These are phyloP conservation scores for Medicago ruthenica DNA, from an alignment of 306 rosid species.

Conservation along the genomic window DNA sequence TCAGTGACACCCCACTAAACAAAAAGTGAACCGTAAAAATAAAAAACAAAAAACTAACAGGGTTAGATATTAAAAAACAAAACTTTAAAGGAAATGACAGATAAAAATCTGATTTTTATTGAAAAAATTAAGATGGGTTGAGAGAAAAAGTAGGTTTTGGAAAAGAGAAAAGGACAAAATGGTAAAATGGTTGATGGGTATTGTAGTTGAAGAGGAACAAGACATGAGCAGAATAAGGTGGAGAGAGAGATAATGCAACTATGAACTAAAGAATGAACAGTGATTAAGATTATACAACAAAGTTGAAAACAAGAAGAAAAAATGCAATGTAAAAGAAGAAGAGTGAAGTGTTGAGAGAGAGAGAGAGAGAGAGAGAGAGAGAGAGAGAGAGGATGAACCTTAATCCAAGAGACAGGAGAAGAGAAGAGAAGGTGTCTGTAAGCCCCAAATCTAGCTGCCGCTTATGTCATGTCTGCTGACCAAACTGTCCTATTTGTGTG, in stretches of 20 bases:
- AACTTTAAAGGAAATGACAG: slow-evolving; percentile 52
- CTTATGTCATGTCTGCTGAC: slow-evolving; percentile 48
- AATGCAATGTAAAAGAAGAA: slow-evolving; percentile 43
- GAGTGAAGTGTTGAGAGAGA: slow-evolving; percentile 40
- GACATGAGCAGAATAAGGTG: slow-evolving; percentile 67
- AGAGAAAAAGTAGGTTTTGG: slow-evolving; percentile 38
- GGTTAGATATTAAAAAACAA: slow-evolving; percentile 36
- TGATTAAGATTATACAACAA: background rate
- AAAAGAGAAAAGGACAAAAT: slow-evolving; percentile 48
- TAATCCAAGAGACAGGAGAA: slow-evolving; percentile 9
- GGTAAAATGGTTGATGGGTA: slow-evolving; percentile 74
- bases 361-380: slow-evolving; percentile 4
- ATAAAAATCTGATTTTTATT: slow-evolving; percentile 65
- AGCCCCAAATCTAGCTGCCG: slow-evolving; percentile 55
- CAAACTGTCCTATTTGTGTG: slow-evolving; percentile 45
- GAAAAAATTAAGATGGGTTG: slow-evolving; percentile 39
- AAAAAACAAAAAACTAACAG: slow-evolving; percentile 30
- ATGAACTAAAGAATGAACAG: slow-evolving; percentile 30
- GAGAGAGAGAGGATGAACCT: slow-evolving; percentile 32
- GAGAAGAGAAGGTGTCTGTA: background rate
- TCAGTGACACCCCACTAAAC: slow-evolving; percentile 48
- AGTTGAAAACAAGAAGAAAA: slow-evolving; percentile 12
- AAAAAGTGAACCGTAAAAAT: slow-evolving; percentile 51
- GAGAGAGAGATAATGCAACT: slow-evolving; percentile 24
- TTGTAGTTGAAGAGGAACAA: slow-evolving; percentile 43